Percentiles rank a stretch among this genome's conserved stretches.
These are phyloP conservation scores for Colletotrichum siamense DNA, from an alignment of 2,329 filamentous ascomycete species.

Conservation along the genomic window DNA sequence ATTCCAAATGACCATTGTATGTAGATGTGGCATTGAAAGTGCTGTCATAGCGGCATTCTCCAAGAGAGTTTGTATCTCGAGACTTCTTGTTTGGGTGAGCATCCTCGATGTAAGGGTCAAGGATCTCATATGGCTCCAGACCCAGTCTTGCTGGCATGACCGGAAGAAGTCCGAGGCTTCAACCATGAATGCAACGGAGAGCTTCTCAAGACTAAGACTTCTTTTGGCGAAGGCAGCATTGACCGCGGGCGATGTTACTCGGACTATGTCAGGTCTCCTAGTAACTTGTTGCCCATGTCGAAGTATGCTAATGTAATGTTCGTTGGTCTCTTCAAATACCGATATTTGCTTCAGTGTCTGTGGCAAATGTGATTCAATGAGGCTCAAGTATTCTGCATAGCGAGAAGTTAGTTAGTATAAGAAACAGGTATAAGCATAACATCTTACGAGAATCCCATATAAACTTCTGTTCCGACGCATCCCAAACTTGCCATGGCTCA, in stretches of 20 bases:
- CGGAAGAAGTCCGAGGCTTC: conserved; percentile 33
- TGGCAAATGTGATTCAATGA: conserved; percentile 24
- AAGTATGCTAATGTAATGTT: conserved; percentile 15
- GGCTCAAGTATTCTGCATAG: not conserved
- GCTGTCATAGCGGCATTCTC: conserved; percentile 25
- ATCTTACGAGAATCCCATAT: conserved; percentile 27
- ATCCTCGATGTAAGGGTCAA: conserved; percentile 38
- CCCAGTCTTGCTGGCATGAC: conserved; percentile 27
- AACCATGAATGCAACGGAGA: conserved; percentile 33
- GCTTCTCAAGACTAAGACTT: conserved; percentile 30
- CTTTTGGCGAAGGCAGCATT: conserved; percentile 27
- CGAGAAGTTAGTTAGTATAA: not conserved
- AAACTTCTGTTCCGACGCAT: conserved; percentile 4
- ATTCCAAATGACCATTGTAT: conserved; percentile 39
- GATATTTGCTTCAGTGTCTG: conserved; percentile 28
- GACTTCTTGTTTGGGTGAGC: conserved; percentile 23
- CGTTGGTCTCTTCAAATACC: conserved; percentile 33
- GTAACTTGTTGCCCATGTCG: not conserved
- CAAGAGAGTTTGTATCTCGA: conserved; percentile 28
- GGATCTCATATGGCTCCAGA: conserved; percentile 33
- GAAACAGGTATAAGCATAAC: not conserved
- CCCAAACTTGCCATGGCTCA: conserved; percentile 37
- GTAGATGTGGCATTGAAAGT: conserved; percentile 34
- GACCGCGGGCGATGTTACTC: not conserved
- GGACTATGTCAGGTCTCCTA: not conserved